A percentile compares a stretch with the other conserved stretches of the same genome.
These are phyloP conservation scores for Saccharata proteae DNA, from an alignment of 2,329 filamentous ascomycete species.

Conservation along the genomic window DNA sequence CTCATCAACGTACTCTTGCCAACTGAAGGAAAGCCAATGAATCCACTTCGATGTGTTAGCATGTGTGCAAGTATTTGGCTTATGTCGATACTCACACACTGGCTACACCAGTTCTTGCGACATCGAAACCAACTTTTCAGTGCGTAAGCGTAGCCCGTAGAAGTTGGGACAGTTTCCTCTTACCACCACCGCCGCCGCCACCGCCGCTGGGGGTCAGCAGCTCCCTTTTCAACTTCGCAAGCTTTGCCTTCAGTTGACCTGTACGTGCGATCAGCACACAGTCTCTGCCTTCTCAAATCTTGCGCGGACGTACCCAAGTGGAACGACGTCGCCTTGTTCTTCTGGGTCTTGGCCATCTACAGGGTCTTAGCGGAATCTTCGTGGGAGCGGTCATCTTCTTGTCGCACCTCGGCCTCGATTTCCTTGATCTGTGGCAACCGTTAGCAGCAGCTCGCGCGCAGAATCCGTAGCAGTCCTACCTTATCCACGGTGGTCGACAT, in stretches of 20 bases:
- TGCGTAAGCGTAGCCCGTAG: slow-evolving; percentile 14
- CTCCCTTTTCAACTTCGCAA: slow-evolving; percentile 95
- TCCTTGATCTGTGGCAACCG: slow-evolving; percentile 66
- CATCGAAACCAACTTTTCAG: slow-evolving; percentile 70
- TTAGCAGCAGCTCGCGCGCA: slow-evolving; percentile 23
- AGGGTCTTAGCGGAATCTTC: slow-evolving; percentile 9
- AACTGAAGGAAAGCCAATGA: slow-evolving; percentile 96
- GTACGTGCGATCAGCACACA: slow-evolving; percentile 15
- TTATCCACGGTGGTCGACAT: slow-evolving; percentile 99
- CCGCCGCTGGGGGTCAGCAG: slow-evolving; percentile 71
- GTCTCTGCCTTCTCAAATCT: not conserved
- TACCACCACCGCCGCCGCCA: slow-evolving; percentile 70
- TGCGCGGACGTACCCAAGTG: slow-evolving; percentile 54
- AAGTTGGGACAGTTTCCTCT: slow-evolving; percentile 3
- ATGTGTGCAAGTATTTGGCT: too few relatives aligned
- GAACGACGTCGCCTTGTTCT: slow-evolving; percentile 91
- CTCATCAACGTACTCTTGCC: slow-evolving; percentile 98
- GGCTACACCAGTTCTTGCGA: slow-evolving; percentile 92
- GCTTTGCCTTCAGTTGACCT: slow-evolving; percentile 89
- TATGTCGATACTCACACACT: slow-evolving; percentile 53
- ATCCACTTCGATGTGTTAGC: slow-evolving; percentile 43
- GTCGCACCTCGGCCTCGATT: slow-evolving; percentile 78
- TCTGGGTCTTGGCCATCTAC: slow-evolving; percentile 91
- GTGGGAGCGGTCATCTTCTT: too few relatives aligned
- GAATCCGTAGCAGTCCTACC: slow-evolving; percentile 38